Conservation (phyloP, 1,284 basidiomycete species). For the Boletus albobrunnescens region DNA sequence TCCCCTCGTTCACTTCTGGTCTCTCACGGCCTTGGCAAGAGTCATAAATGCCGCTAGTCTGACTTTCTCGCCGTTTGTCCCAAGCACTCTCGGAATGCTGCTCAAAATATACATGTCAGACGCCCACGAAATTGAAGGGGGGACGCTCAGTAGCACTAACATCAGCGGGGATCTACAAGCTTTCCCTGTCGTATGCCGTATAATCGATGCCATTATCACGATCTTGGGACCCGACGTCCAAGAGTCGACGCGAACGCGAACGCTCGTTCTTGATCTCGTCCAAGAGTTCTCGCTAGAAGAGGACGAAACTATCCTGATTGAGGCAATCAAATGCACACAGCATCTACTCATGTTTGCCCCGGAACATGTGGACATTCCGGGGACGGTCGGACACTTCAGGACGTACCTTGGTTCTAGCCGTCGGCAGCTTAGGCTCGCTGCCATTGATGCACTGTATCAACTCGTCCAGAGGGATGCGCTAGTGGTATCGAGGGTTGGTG, state of each 20-base stretch:
- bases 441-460: constrained; percentile 94
- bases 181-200: constrained; percentile 87
- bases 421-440: constrained; percentile 85
- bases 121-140: constrained; percentile 92
- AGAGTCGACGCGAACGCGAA: constrained; percentile 79
- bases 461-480: constrained; percentile 94
- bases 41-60: constrained; percentile 93
- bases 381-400: constrained; percentile 73
- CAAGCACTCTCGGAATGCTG: constrained; percentile 86
- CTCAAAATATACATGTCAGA: constrained; percentile 89
- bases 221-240: constrained; percentile 95
- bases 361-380: constrained; percentile 74
- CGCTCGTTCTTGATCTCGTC: constrained; percentile 81
- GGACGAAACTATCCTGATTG: constrained; percentile 86
- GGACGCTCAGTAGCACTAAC: constrained; percentile 80
- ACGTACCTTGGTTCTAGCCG: constrained; percentile 74
- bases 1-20: constrained; percentile 93
- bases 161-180: constrained; percentile 87
- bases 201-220: constrained; percentile 90
- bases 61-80: constrained; percentile 86
- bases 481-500: constrained; percentile 89
- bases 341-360: constrained; percentile 96
- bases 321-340: constrained; percentile 94
- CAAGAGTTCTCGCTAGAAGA: constrained; percentile 82
- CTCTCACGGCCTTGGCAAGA: constrained; percentile 78